Evolutionary conservation across 1,284 basidiomycete genomes (phyloP).

Genomic region (Pascua guehoae): DNA sequence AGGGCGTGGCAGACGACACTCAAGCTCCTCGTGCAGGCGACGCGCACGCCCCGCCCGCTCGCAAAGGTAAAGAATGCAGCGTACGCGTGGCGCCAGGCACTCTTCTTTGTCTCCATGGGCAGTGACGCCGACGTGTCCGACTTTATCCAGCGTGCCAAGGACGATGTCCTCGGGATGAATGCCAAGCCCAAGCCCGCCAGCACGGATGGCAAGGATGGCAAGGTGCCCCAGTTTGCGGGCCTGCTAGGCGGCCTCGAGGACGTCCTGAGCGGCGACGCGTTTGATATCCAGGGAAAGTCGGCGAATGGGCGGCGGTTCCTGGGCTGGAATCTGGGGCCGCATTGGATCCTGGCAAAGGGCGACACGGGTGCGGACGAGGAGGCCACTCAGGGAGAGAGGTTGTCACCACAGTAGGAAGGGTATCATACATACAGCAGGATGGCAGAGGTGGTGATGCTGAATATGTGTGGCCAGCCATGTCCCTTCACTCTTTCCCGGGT

Average conservation of each 20-base stretch:
- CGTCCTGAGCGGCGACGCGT: not conserved
- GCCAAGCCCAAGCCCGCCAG: too few species aligned
- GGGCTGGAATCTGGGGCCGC: slow-evolving; percentile 1
- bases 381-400: too few species aligned
- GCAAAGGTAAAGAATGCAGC: slow-evolving; percentile 9
- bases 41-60: not conserved
- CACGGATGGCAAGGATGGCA: not conserved
- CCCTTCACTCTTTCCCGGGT: too few species aligned
- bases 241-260: slow-evolving; percentile 4
- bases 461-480: too few species aligned
- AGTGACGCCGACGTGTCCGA: not conserved
- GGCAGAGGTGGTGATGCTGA: too few species aligned
- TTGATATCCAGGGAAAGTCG: not conserved
- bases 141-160: not conserved
- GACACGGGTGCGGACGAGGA: too few species aligned
- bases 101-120: slow-evolving; percentile 8
- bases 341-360: slow-evolving; percentile 1
- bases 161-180: too few species aligned
- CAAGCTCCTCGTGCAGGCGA: not conserved
- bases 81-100: slow-evolving; percentile 10
- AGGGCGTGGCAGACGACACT: not conserved
- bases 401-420: too few species aligned
- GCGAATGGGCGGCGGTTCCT: not conserved
- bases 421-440: too few species aligned
- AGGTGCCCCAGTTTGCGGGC: not conserved